Percentiles rank a stretch among this genome's conserved stretches.
These are phyloP conservation scores for Epicoccum sorghinum DNA, from an alignment of 2,329 filamentous ascomycete species.

Conservation along the genomic window DNA sequence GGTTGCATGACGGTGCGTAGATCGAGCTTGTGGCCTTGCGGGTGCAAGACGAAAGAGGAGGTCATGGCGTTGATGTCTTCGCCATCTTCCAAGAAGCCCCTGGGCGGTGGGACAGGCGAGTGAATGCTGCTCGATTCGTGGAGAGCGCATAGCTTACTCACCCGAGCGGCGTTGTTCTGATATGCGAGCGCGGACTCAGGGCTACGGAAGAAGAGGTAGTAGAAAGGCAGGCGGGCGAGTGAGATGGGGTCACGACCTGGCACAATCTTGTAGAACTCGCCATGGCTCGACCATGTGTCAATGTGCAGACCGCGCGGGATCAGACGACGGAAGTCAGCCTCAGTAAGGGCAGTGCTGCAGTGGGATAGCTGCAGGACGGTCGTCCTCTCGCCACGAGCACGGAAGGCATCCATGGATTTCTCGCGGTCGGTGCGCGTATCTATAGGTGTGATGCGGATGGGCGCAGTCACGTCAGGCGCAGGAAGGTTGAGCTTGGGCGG, in stretches of 20 bases:
- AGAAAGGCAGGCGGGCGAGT: conserved; percentile 67
- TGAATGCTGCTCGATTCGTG: conserved; percentile 52
- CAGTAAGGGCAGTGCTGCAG: conserved; percentile 57
- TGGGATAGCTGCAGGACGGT: conserved; percentile 63
- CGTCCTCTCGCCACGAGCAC: conserved; percentile 34
- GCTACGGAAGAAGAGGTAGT: conserved; percentile 72
- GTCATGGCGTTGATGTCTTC: conserved; percentile 54
- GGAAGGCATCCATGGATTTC: conserved; percentile 27
- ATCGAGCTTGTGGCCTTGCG: conserved; percentile 26
- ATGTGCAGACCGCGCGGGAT: conserved; percentile 67
- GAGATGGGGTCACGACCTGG: conserved; percentile 69
- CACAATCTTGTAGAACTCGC: conserved; percentile 67
- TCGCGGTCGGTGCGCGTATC: conserved; percentile 5
- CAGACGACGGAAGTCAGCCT: conserved; percentile 74
- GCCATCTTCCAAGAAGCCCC: conserved; percentile 52
- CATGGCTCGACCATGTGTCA: conserved; percentile 66
- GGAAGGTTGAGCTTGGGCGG: conserved; percentile 38
- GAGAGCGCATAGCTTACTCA: conserved; percentile 57
- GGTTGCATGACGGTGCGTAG: conserved; percentile 43
- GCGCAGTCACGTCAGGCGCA: conserved; percentile 18
- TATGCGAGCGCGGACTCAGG: conserved; percentile 66
- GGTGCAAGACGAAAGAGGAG: conserved; percentile 57
- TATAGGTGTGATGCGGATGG: conserved; percentile 10
- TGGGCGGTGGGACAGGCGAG: conserved; percentile 52
- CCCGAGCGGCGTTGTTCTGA: conserved; percentile 58